phyloP scores from a whole-genome alignment of 164 flowering plant species.

The Taxillus chinensis region DNA sequence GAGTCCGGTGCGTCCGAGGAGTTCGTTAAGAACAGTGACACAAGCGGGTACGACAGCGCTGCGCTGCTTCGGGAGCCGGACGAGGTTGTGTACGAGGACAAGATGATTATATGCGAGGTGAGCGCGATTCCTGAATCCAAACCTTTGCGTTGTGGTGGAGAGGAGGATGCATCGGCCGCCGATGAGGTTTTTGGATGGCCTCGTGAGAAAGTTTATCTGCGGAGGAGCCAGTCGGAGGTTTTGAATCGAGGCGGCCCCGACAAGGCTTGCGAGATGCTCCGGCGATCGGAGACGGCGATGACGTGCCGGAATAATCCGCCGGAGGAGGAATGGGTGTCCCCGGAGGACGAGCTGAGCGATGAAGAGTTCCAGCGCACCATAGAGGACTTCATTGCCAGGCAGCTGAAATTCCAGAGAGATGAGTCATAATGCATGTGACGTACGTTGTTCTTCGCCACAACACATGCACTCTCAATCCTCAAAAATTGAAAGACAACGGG shows the following conservation, averaged over 20 bases:
- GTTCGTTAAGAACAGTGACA: conserved; percentile 8
- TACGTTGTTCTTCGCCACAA: too few species aligned
- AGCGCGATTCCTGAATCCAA: background rate
- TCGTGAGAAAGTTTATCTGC: conserved; percentile 1
- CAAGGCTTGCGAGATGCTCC: conserved; percentile 14
- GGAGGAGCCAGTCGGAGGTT: conserved; percentile 37
- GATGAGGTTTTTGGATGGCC: background rate
- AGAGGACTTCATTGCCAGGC: conserved; percentile 47
- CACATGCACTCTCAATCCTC: too few species aligned
- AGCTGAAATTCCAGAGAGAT: conserved; percentile 24
- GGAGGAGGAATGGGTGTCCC: conserved; percentile 1
- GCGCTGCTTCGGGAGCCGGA: conserved; percentile 1
- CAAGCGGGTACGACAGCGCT: background rate
- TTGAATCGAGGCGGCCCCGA: conserved; percentile 7
- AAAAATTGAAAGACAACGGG: too few species aligned
- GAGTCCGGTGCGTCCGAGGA: conserved; percentile 19
- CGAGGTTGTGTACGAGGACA: conserved; percentile 33
- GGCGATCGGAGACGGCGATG: conserved; percentile 47
- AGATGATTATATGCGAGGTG: conserved; percentile 26
- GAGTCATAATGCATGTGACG: conserved; percentile 13
- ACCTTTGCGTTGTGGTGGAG: background rate
- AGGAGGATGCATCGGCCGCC: background rate
- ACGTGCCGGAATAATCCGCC: background rate
- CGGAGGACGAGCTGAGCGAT: conserved; percentile 34
- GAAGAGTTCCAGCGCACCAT: conserved; percentile 47